These are phyloP conservation scores for Elongisporangium undulatum DNA, from an alignment of 352 stramenopile genomes.

Conservation along the genomic window DNA sequence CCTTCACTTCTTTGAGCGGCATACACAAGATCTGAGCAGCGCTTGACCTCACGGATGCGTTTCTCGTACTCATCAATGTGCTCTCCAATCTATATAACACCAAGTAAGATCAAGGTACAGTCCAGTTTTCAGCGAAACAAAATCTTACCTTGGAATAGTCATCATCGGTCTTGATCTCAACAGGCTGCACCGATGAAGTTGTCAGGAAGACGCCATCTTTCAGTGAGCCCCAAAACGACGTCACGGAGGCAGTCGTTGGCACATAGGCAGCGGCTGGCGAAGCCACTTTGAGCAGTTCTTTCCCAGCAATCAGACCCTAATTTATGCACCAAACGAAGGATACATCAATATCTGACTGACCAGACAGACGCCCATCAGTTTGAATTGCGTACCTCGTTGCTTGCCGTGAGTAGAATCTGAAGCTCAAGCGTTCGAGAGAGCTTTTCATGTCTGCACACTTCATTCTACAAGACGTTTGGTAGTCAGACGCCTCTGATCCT, in stretches of 20 bases:
- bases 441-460: conserved; percentile 84
- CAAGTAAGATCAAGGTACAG: not conserved
- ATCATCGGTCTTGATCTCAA: conserved; percentile 86
- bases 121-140: not conserved
- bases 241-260: conserved; percentile 66
- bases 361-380: not conserved
- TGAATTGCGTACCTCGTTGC: conserved; percentile 73
- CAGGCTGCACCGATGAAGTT: conserved; percentile 71
- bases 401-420: conserved; percentile 79
- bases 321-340: not conserved
- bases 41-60: conserved; percentile 74
- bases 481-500: not conserved
- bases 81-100: conserved; percentile 60
- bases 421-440: conserved; percentile 78
- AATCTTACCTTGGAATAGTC: conserved; percentile 66
- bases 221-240: conserved; percentile 77
- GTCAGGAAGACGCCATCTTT: conserved; percentile 75
- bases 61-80: conserved; percentile 85
- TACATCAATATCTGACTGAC: too few relatives aligned
- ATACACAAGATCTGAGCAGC: conserved; percentile 82
- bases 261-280: conserved; percentile 73
- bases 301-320: conserved; percentile 75
- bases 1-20: conserved; percentile 71
- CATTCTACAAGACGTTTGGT: conserved; percentile 59
- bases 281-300: conserved; percentile 76